phyloP scores from a whole-genome alignment of 495 filamentous ascomycete genomes.

The Lentithecium fluviatile region DNA sequence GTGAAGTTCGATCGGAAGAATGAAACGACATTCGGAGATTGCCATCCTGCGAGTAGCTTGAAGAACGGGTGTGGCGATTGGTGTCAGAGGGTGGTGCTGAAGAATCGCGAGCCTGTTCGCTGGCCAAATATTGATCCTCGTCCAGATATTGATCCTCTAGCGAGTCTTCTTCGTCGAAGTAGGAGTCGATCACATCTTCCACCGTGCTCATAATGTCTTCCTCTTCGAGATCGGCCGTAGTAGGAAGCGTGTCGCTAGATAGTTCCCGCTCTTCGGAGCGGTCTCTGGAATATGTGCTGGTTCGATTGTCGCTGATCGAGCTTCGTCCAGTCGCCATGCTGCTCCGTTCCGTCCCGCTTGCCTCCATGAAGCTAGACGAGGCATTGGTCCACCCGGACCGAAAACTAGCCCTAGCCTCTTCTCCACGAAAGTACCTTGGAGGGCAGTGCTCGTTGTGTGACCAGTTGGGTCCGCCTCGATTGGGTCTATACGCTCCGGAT shows the following conservation, averaged over 20 bases:
- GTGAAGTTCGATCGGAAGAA: no score
- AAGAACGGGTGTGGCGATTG: no score
- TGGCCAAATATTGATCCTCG: background rate
- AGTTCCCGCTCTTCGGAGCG: slow-evolving; percentile 37
- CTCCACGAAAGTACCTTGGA: slow-evolving; percentile 29
- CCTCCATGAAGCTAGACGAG: slow-evolving; percentile 70
- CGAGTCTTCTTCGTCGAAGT: slow-evolving; percentile 10
- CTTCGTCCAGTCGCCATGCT: slow-evolving; percentile 78
- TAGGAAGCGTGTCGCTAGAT: slow-evolving; percentile 48
- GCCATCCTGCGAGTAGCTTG: no score
- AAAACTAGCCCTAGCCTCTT: slow-evolving; percentile 67
- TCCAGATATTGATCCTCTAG: background rate
- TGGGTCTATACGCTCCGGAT: slow-evolving; percentile 27
- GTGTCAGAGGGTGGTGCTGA: no score
- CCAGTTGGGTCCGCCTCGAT: slow-evolving; percentile 30
- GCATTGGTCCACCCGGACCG: slow-evolving; percentile 67
- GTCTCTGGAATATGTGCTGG: slow-evolving; percentile 11
- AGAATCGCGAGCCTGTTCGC: background rate
- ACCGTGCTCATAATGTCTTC: slow-evolving; percentile 95
- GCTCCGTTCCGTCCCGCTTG: slow-evolving; percentile 72
- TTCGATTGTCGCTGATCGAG: slow-evolving; percentile 58
- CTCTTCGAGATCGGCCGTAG: slow-evolving; percentile 45
- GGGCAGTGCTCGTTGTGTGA: slow-evolving; percentile 25
- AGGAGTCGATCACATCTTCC: slow-evolving; percentile 57
- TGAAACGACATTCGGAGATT: no score